These are phyloP conservation scores for Aspergillus puulaauensis DNA, from an alignment of 2,329 filamentous ascomycete species.

Conservation along the genomic window DNA sequence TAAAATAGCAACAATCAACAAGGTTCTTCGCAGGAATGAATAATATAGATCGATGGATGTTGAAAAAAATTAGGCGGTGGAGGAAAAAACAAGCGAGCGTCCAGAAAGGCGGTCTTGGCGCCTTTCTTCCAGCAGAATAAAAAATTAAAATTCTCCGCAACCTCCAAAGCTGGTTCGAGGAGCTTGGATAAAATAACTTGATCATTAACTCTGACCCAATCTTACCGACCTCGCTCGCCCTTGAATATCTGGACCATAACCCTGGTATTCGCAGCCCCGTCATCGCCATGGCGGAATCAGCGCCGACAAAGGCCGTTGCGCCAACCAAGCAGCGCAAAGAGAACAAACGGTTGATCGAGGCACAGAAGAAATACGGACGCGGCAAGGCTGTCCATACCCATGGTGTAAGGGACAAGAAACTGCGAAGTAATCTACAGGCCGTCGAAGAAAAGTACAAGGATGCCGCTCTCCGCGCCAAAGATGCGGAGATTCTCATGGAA, in stretches of 20 bases:
- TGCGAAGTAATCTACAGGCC: conserved; percentile 73
- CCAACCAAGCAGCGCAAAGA: conserved; percentile 36
- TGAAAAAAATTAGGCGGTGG: conserved; percentile 37
- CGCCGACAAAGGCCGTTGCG: conserved; percentile 29
- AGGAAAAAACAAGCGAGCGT: conserved; percentile 22
- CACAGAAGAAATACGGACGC: conserved; percentile 78
- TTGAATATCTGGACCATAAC: background rate
- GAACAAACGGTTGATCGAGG: conserved; percentile 46
- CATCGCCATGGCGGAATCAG: conserved; percentile 29
- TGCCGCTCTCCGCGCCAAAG: conserved; percentile 76
- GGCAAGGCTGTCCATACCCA: conserved; percentile 73
- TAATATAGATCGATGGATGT: conserved; percentile 18
- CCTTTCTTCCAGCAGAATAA: conserved; percentile 18
- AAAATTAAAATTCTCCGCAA: conserved; percentile 9
- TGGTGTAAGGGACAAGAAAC: conserved; percentile 81
- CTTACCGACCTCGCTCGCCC: too few species aligned
- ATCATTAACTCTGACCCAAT: background rate
- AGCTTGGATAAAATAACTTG: background rate
- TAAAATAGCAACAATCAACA: conserved; percentile 8
- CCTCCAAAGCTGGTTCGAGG: background rate
- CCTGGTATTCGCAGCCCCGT: conserved; percentile 6
- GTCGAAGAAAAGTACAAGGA: conserved; percentile 81
- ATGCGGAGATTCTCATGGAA: conserved; percentile 91
- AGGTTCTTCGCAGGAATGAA: conserved; percentile 1
- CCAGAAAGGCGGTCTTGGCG: conserved; percentile 14